Evolutionary conservation across 345 rosid species (phyloP).

Genomic region (Eucalyptus cladocalyx): DNA sequence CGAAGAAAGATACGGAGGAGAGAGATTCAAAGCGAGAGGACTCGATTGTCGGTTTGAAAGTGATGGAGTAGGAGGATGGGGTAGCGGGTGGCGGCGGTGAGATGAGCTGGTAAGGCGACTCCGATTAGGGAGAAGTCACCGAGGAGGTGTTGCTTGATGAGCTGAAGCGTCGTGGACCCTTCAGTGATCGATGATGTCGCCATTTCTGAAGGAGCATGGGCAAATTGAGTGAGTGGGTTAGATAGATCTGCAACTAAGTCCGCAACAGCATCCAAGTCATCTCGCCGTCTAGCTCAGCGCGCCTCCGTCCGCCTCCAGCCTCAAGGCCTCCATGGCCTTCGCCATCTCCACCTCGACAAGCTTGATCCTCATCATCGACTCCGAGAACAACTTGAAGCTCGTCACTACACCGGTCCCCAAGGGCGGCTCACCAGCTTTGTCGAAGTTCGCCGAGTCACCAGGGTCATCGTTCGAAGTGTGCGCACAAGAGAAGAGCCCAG

Average conservation of each 20-base stretch:
- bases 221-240: not conserved
- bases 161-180: slow-evolving; percentile 18
- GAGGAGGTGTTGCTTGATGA: slow-evolving; percentile 42
- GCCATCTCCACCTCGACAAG: slow-evolving; percentile 45
- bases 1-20: no score
- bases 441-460: not conserved
- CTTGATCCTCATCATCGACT: slow-evolving; percentile 30
- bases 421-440: not conserved
- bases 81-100: accelerated
- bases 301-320: slow-evolving; percentile 29
- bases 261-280: slow-evolving; percentile 19
- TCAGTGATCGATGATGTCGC: not conserved
- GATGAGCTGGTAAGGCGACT: no score
- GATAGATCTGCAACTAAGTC: no score
- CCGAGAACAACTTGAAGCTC: slow-evolving; percentile 18
- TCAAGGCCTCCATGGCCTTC: slow-evolving; percentile 33
- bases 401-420: not conserved
- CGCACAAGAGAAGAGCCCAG: not conserved
- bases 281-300: slow-evolving; percentile 28
- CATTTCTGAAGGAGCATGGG: not conserved
- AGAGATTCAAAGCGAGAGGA: no score
- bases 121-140: slow-evolving; percentile 22
- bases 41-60: no score
- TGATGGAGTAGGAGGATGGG: no score
- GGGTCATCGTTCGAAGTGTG: not conserved